Percentiles rank a stretch among this genome's conserved stretches.
Evolutionary conservation across 495 filamentous ascomycete genomes (phyloP).

Genomic region (Trypethelium eluteriae): DNA sequence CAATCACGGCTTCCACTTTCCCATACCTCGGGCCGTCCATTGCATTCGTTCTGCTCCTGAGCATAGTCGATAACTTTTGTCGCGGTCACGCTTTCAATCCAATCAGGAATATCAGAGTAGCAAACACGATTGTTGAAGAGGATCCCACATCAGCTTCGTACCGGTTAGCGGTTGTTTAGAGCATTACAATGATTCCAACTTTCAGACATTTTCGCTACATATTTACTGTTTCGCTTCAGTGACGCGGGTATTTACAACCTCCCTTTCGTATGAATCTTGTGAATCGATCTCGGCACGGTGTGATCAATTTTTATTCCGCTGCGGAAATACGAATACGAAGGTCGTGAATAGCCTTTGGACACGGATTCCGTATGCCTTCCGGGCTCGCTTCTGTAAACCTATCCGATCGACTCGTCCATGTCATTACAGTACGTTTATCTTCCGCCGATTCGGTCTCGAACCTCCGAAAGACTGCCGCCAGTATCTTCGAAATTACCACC

Average conservation of each 20-base stretch:
- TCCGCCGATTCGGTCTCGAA: neutral
- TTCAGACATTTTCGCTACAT: too few species aligned
- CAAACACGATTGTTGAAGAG: neutral
- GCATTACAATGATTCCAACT: neutral
- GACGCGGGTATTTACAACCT: too few species aligned
- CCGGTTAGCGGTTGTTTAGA: neutral
- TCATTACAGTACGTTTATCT: neutral
- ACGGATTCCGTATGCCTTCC: neutral
- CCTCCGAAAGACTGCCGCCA: neutral
- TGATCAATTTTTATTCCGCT: neutral
- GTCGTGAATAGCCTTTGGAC: neutral
- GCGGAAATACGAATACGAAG: neutral
- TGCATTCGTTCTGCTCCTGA: neutral
- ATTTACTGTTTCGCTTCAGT: too few species aligned
- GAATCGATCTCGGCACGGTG: too few species aligned
- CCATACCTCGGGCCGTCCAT: neutral
- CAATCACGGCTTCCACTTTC: neutral
- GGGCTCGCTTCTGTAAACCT: neutral
- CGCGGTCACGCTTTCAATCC: constrained; percentile 4
- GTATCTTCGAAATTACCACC: neutral
- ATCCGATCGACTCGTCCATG: neutral
- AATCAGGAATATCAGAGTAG: neutral
- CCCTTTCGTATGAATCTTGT: too few species aligned
- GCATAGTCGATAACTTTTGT: neutral
- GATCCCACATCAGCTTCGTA: neutral